Conservation (phyloP, 306 rosid genomes). For the Rosa lucieae region DNA sequence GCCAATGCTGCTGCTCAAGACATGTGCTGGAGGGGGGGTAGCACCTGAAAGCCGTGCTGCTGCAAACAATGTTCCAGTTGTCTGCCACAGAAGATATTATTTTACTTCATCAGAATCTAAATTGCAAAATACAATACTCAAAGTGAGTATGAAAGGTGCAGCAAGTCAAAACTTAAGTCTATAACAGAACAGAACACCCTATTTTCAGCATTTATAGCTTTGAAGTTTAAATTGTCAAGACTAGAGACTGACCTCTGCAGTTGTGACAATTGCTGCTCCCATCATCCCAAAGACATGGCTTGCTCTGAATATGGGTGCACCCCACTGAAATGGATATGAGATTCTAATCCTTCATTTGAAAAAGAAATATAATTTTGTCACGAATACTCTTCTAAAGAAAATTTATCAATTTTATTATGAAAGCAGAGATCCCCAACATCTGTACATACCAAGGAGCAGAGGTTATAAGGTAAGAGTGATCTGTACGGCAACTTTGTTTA, state of each 20-base stretch:
- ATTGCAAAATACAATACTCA: constrained; percentile 10
- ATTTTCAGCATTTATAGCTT: neutral
- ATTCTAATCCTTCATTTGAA: constrained; percentile 63
- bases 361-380: constrained; percentile 8
- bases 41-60: constrained; percentile 99
- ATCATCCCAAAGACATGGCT: constrained; percentile 95
- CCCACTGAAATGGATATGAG: constrained; percentile 98
- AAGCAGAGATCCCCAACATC: neutral
- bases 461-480: constrained; percentile 63
- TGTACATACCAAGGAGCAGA: constrained; percentile 76
- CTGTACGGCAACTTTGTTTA: constrained; percentile 71
- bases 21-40: constrained; percentile 84
- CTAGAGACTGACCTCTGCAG: constrained; percentile 69
- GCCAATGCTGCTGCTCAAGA: constrained; percentile 82
- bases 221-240: constrained; percentile 4
- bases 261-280: constrained; percentile 90
- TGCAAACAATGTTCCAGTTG: constrained; percentile 80
- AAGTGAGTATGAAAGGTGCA: neutral
- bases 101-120: constrained; percentile 3
- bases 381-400: constrained; percentile 15
- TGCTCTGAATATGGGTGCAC: constrained; percentile 90
- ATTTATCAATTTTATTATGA: neutral
- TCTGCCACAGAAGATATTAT: constrained; percentile 43
- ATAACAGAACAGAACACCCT: neutral
- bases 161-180: neutral